Evolutionary conservation across 2,329 filamentous ascomycete genomes (phyloP).

Genomic region (Colletotrichum somersetense): DNA sequence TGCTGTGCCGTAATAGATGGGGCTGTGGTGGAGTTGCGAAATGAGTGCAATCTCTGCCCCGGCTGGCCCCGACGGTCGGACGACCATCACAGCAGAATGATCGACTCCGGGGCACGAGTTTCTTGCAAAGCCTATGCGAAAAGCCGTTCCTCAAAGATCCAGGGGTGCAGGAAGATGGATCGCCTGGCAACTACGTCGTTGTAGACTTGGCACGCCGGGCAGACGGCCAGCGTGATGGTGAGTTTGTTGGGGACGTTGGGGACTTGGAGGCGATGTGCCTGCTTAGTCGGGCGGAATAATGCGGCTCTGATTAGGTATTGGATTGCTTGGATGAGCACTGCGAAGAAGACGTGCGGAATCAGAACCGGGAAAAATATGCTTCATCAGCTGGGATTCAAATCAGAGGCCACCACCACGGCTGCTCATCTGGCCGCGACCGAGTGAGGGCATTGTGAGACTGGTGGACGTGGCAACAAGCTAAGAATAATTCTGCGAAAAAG

Average conservation of each 20-base stretch:
- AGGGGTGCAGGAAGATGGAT: too few relatives aligned
- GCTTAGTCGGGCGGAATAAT: not conserved
- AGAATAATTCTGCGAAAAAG: not conserved
- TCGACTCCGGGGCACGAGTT: too few relatives aligned
- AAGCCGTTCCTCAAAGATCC: not conserved
- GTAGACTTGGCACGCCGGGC: not conserved
- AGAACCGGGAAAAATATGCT: too few relatives aligned
- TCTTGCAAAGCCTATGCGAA: not conserved
- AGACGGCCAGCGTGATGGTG: too few relatives aligned
- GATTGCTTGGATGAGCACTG: not conserved
- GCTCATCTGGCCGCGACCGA: not conserved
- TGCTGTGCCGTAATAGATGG: accelerated
- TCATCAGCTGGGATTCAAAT: not conserved
- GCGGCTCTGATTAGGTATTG: not conserved
- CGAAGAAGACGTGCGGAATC: not conserved
- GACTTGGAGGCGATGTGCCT: not conserved
- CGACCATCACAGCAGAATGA: not conserved
- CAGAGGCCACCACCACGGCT: not conserved
- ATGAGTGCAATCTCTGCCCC: not conserved
- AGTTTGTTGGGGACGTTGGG: not conserved
- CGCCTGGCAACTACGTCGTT: not conserved
- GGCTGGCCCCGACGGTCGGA: not conserved
- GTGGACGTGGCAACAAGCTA: not conserved
- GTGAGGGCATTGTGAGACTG: not conserved
- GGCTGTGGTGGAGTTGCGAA: conserved; percentile 19